Conservation (phyloP, 2,329 filamentous ascomycete species). For the Colletotrichum theobromicola region DNA sequence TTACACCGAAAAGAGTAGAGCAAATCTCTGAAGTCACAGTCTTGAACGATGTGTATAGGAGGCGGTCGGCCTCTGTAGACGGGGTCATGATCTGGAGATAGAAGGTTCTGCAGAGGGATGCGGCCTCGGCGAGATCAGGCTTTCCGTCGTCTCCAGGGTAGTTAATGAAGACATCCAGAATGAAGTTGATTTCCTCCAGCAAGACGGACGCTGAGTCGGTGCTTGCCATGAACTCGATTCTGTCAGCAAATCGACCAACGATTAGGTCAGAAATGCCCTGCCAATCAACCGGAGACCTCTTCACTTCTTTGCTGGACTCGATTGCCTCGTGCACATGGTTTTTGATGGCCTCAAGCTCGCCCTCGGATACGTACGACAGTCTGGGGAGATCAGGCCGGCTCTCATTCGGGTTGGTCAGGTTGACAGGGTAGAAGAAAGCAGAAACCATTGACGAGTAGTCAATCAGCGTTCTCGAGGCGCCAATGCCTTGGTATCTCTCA, state of each 20-base stretch:
- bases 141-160: conserved; percentile 33
- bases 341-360: conserved; percentile 40
- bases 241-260: conserved; percentile 59
- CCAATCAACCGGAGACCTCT: conserved; percentile 53
- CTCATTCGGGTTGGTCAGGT: conserved; percentile 38
- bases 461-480: conserved; percentile 33
- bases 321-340: conserved; percentile 50
- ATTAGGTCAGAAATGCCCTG: conserved; percentile 67
- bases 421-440: conserved; percentile 44
- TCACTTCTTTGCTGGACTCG: conserved; percentile 23
- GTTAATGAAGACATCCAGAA: conserved; percentile 44
- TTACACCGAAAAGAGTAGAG: not conserved
- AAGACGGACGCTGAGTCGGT: conserved; percentile 22
- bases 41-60: conserved; percentile 40
- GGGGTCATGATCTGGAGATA: conserved; percentile 33
- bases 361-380: conserved; percentile 29
- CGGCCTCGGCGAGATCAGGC: conserved; percentile 34
- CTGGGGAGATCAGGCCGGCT: conserved; percentile 37
- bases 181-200: conserved; percentile 29
- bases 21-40: conserved; percentile 38
- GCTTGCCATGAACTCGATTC: conserved; percentile 44
- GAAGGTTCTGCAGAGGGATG: conserved; percentile 46
- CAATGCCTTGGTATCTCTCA: conserved; percentile 40
- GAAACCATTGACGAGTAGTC: conserved; percentile 48
- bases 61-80: conserved; percentile 37